Evolutionary conservation across 2,329 filamentous ascomycete genomes (phyloP), one percentile per base, ranked within the genome.

Genomic region (Colletotrichum musicola): DNA sequence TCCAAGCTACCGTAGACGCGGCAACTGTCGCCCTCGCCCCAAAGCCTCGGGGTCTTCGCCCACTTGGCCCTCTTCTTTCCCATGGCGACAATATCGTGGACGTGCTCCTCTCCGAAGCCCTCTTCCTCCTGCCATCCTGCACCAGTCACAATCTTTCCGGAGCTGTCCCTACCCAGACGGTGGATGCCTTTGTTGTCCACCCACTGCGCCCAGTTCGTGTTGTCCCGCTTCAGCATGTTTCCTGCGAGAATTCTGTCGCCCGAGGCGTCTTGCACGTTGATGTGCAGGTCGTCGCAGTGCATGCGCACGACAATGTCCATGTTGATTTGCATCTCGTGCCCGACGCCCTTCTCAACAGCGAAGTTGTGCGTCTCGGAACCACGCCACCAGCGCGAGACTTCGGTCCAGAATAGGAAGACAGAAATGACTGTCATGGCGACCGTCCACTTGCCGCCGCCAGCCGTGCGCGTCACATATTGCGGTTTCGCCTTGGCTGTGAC

Each of bases 201-300:
- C 95, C 95, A 98, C 73, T 95, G 89, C 22, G 79, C 77, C 94
- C 95, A 99, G 71, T 83, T 88, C 7, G 96, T 98, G 16, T 88
- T 82, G 74, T 98, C 94, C 75, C 89, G 90, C 71, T 88, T 85
- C 70, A 99, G 85, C 71, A 91, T 84, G 44, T 91, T 85, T 4
- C 88, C 93, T 3, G 96, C 96, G 35, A 97, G 86, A 75, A 98
- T 97, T 71, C 93, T 90, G 80, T 99, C 96, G 60, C 96, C 95
- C 0, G 94, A 90, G 2, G 95, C 95, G 79, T 99, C 96, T 83
- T 98, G 96, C 58, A 99, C 95, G 81, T 99, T 98, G 80, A 99
- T 85, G 82, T 97, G 93, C n/a, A 99, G 82, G 77, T 97, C 92
- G 65, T 86, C 82, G 84, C 96, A 99, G 74, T 86, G 84, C 96